Conservation (phyloP, 1,284 basidiomycete genomes). For the Papiliotrema terrestris region DNA sequence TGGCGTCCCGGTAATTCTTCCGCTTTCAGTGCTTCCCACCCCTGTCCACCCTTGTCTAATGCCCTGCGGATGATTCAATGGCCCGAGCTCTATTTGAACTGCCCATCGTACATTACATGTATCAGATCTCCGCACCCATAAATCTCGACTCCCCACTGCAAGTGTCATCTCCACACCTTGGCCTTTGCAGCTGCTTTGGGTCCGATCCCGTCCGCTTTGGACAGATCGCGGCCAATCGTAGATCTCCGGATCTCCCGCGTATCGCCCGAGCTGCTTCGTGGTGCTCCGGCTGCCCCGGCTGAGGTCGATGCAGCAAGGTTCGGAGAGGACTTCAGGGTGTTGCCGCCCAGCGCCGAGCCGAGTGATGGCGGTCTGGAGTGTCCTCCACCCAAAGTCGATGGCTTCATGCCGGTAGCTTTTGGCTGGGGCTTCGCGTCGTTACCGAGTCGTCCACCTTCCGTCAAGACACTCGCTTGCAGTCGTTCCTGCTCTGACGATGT, state of each 20-base stretch:
- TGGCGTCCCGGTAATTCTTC: too few relatives aligned
- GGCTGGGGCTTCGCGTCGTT: conserved; percentile 12
- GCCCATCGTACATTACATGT: too few relatives aligned
- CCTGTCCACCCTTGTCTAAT: too few relatives aligned
- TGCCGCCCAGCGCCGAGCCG: conserved; percentile 5
- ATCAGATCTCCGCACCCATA: too few relatives aligned
- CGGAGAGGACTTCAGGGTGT: conserved; percentile 5
- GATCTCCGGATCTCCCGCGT: conserved; percentile 1
- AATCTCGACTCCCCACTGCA: background rate
- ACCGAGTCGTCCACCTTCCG: conserved; percentile 19
- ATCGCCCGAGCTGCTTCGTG: background rate
- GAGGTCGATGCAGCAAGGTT: background rate
- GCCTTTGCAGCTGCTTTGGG: background rate
- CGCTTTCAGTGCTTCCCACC: too few relatives aligned
- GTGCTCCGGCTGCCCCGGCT: background rate
- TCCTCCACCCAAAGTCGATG: conserved; percentile 1
- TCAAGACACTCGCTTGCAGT: conserved; percentile 11
- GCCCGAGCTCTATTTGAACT: too few relatives aligned
- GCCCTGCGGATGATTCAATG: too few relatives aligned
- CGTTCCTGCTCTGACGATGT: conserved; percentile 1
- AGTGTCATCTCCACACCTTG: conserved; percentile 2
- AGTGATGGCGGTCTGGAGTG: background rate
- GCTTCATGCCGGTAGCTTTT: background rate
- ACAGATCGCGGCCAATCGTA: conserved; percentile 7
- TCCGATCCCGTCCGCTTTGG: conserved; percentile 12